A percentile compares a stretch with the other conserved stretches of the same genome.
Evolutionary conservation across 345 rosid species (phyloP).

Genomic region (Heritiera fomes): DNA sequence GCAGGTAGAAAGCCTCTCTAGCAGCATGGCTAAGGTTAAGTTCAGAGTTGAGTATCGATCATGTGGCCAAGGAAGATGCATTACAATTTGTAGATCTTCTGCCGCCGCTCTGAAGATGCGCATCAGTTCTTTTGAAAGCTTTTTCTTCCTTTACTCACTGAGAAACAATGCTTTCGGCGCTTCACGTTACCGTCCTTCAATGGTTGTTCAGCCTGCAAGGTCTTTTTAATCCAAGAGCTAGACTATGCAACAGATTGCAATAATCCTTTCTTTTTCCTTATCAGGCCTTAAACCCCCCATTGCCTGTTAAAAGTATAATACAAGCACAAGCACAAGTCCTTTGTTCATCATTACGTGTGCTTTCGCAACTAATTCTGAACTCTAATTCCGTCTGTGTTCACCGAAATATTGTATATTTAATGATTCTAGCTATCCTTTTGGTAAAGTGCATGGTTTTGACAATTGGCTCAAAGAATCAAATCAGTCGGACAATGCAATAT

Average conservation of each 20-base stretch:
- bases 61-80: conserved; percentile 17
- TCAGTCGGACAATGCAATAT: conserved; percentile 19
- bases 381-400: not conserved
- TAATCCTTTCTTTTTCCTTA: not conserved
- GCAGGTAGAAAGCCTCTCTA: not conserved
- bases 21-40: conserved; percentile 8
- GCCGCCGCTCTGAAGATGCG: conserved; percentile 11
- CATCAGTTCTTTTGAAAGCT: not conserved
- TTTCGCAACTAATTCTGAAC: not conserved
- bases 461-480: conserved; percentile 32
- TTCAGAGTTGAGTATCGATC: not conserved
- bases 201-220: not conserved
- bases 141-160: not conserved
- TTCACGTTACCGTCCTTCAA: not conserved
- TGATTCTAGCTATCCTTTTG: conserved; percentile 26
- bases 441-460: conserved; percentile 25
- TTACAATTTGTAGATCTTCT: not conserved
- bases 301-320: not conserved
- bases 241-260: not conserved
- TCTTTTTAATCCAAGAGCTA: not conserved
- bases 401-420: not conserved
- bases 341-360: not conserved
- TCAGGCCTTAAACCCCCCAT: not conserved
- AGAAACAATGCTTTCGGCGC: conserved; percentile 14
- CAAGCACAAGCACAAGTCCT: not conserved